Percentiles rank a stretch among this genome's conserved stretches.
Evolutionary conservation across 495 filamentous ascomycete genomes (phyloP).

Genomic region (Zalerion maritima): DNA sequence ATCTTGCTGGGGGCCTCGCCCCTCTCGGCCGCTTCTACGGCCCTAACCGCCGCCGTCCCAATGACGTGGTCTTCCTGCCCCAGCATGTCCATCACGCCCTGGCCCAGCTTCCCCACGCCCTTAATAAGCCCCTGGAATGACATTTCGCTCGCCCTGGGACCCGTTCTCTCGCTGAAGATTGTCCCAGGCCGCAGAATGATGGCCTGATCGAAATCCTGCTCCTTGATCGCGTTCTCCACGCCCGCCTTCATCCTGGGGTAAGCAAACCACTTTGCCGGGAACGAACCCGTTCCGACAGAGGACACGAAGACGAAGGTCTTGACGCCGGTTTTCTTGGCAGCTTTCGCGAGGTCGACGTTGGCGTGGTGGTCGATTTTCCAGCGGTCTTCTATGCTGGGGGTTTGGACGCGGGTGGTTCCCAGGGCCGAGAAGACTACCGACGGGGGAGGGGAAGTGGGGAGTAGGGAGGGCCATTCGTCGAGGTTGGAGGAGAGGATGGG

Average conservation of each 20-base stretch:
- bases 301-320: slow-evolving; percentile 59
- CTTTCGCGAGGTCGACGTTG: slow-evolving; percentile 52
- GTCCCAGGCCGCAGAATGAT: slow-evolving; percentile 63
- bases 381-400: slow-evolving; percentile 57
- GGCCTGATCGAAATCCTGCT: slow-evolving; percentile 54
- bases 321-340: slow-evolving; percentile 47
- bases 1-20: slow-evolving; percentile 32
- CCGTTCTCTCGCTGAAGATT: slow-evolving; percentile 55
- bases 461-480: slow-evolving; percentile 38
- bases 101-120: slow-evolving; percentile 32
- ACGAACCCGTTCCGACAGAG: slow-evolving; percentile 29
- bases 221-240: slow-evolving; percentile 61
- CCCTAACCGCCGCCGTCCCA: slow-evolving; percentile 54
- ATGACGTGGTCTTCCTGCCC: slow-evolving; percentile 67
- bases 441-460: slow-evolving; percentile 39
- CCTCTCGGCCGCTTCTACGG: slow-evolving; percentile 27
- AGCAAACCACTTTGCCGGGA: slow-evolving; percentile 18
- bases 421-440: slow-evolving; percentile 48
- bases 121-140: slow-evolving; percentile 33
- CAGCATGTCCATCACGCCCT: slow-evolving; percentile 43
- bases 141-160: slow-evolving; percentile 34
- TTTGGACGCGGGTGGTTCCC: slow-evolving; percentile 49
- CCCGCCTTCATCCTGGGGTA: slow-evolving; percentile 68
- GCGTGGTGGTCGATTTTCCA: slow-evolving; percentile 65
- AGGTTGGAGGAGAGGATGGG: slow-evolving; percentile 31